Conservation (phyloP, 306 rosid species). For the Malus orientalis region DNA sequence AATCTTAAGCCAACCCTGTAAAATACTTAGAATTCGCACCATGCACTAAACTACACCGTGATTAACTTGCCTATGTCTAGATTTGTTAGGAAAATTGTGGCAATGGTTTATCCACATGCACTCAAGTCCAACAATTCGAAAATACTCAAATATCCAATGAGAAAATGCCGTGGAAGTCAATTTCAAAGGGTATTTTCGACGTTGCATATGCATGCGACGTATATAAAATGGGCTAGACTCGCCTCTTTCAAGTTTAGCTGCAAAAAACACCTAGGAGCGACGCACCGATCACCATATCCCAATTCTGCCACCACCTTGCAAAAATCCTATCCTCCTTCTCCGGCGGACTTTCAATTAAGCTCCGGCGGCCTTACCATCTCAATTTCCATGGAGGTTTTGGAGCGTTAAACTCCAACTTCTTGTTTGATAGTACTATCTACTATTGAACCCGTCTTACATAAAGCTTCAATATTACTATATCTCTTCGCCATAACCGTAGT, state of each 20-base stretch:
- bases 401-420: neutral
- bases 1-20: no score
- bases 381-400: neutral
- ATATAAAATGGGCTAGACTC: conserved; percentile 30
- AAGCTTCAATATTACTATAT: neutral
- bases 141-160: neutral
- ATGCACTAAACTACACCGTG: no score
- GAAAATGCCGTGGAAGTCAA: neutral
- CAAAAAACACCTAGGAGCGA: conserved; percentile 30
- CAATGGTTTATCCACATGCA: neutral
- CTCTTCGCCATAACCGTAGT: neutral
- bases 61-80: no score
- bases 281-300: neutral
- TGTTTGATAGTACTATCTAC: no score
- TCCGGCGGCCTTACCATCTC: conserved; percentile 19
- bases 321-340: neutral
- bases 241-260: conserved; percentile 44
- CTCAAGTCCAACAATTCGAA: neutral
- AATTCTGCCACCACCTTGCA: neutral
- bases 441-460: neutral
- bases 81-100: no score
- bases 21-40: no score
- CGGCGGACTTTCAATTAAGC: conserved; percentile 20
- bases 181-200: conserved; percentile 21
- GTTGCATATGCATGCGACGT: neutral